phyloP scores from a whole-genome alignment of 208 protist genomes.

The Angomonas desouzai region DNA sequence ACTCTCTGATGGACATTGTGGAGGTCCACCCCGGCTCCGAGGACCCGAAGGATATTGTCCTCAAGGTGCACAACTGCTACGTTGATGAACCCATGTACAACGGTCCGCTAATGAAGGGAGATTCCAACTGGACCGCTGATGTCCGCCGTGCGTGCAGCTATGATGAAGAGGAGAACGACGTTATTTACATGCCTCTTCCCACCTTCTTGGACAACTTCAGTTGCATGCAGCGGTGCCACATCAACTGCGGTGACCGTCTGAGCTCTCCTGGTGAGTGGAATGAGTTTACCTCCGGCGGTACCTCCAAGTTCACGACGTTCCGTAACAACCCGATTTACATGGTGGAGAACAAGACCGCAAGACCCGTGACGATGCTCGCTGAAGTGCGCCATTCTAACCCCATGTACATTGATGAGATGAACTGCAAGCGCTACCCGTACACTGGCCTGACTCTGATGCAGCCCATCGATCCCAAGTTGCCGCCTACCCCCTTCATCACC shows the following conservation, averaged over 20 bases:
- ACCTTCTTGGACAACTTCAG: slow-evolving; percentile 79
- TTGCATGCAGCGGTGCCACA: slow-evolving; percentile 76
- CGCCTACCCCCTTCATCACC: slow-evolving; percentile 72
- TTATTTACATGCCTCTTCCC: slow-evolving; percentile 73
- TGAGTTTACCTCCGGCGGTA: slow-evolving; percentile 55
- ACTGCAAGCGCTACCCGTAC: slow-evolving; percentile 76
- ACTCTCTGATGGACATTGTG: slow-evolving; percentile 62
- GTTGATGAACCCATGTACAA: slow-evolving; percentile 41
- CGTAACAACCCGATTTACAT: slow-evolving; percentile 87
- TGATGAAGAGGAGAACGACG: slow-evolving; percentile 34
- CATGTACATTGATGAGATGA: slow-evolving; percentile 56
- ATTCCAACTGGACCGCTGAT: slow-evolving; percentile 56
- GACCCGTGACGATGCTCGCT: slow-evolving; percentile 51
- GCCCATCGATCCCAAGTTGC: slow-evolving; percentile 29
- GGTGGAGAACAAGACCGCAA: slow-evolving; percentile 77
- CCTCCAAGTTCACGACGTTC: slow-evolving; percentile 77
- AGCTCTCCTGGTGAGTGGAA: slow-evolving; percentile 61
- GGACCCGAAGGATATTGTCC: slow-evolving; percentile 49
- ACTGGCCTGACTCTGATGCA: slow-evolving; percentile 78
- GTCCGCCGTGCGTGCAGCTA: slow-evolving; percentile 61
- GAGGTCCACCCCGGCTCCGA: slow-evolving; percentile 40
- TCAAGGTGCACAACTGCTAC: slow-evolving; percentile 73
- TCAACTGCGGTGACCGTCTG: slow-evolving; percentile 83
- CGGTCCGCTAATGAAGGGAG: slow-evolving; percentile 46
- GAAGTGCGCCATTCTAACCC: slow-evolving; percentile 71